Conservation (phyloP, 805 yeast species). For the Candida gorgasii region DNA sequence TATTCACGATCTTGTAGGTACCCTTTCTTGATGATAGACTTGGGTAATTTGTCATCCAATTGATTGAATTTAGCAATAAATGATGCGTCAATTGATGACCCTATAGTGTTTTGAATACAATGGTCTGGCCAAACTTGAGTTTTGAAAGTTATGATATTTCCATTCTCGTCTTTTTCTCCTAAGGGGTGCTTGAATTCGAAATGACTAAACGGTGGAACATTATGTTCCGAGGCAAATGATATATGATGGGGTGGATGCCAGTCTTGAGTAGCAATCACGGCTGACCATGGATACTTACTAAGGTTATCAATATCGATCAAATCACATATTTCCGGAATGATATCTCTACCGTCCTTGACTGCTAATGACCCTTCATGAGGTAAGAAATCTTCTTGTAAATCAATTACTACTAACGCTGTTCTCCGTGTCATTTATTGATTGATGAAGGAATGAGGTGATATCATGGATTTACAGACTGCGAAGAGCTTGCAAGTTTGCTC, state of each 20-base stretch:
- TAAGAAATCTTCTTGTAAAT: conserved; percentile 83
- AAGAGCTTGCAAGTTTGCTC: neutral
- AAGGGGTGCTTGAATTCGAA: conserved; percentile 54
- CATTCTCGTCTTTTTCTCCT: conserved; percentile 23
- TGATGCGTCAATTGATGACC: conserved; percentile 60
- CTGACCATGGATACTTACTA: conserved; percentile 52
- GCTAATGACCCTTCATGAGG: conserved; percentile 80
- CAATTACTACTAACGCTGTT: conserved; percentile 70
- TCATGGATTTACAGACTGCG: neutral
- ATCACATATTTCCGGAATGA: conserved; percentile 53
- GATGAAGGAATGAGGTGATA: neutral
- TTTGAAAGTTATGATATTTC: conserved; percentile 25
- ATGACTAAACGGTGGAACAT: conserved; percentile 49
- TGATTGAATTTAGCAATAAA: conserved; percentile 39
- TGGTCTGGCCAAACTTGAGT: conserved; percentile 88
- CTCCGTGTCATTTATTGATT: neutral
- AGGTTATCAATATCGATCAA: conserved; percentile 34
- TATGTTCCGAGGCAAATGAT: conserved; percentile 78
- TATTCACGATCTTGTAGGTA: conserved; percentile 71
- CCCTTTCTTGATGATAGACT: conserved; percentile 66
- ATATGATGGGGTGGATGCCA: conserved; percentile 84
- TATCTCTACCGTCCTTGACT: conserved; percentile 59
- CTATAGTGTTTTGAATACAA: conserved; percentile 72
- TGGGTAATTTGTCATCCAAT: conserved; percentile 30
- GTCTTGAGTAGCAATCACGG: conserved; percentile 75